Percentiles rank a stretch among this genome's conserved stretches.
Conservation (phyloP, 2,329 filamentous ascomycete genomes). For the Aotearoamyces nothofagi region DNA sequence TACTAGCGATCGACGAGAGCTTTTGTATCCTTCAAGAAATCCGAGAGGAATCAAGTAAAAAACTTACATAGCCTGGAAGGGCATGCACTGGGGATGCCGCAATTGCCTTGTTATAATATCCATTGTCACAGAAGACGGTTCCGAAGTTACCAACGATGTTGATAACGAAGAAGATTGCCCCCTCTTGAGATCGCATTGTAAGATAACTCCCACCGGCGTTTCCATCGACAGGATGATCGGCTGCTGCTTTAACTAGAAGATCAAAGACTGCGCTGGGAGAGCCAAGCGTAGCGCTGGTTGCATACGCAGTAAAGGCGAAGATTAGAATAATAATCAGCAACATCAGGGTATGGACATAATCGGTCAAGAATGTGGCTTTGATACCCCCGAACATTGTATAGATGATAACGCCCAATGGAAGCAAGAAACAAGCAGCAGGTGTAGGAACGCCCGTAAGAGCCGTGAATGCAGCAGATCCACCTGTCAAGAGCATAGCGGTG, state of each 20-base stretch:
- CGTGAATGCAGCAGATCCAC: slow-evolving; percentile 61
- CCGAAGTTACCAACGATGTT: slow-evolving; percentile 77
- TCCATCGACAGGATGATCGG: slow-evolving; percentile 58
- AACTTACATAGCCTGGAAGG: slow-evolving; percentile 58
- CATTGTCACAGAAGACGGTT: slow-evolving; percentile 67
- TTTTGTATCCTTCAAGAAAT: too few relatives aligned
- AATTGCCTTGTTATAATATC: slow-evolving; percentile 90
- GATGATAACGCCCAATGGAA: slow-evolving; percentile 65
- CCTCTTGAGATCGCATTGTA: slow-evolving; percentile 70
- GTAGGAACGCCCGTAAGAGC: slow-evolving; percentile 61
- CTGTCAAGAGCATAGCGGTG: slow-evolving; percentile 77
- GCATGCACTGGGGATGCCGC: slow-evolving; percentile 75
- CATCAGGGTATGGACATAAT: slow-evolving; percentile 77
- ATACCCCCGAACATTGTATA: slow-evolving; percentile 71
- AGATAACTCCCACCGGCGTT: slow-evolving; percentile 73
- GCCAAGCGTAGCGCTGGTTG: slow-evolving; percentile 55
- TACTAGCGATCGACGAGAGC: too few relatives aligned
- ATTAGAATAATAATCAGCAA: slow-evolving; percentile 74
- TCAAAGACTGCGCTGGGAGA: slow-evolving; percentile 69
- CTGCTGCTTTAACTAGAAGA: slow-evolving; percentile 52
- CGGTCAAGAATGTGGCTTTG: slow-evolving; percentile 77
- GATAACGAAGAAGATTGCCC: slow-evolving; percentile 82
- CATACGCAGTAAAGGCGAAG: slow-evolving; percentile 72
- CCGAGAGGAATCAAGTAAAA: slow-evolving; percentile 30
- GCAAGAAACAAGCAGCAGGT: slow-evolving; percentile 68